A percentile compares a stretch with the other conserved stretches of the same genome.
Conservation (phyloP, 768 basidiomycete genomes). For the Rhodotorula sphaerocarpa region DNA sequence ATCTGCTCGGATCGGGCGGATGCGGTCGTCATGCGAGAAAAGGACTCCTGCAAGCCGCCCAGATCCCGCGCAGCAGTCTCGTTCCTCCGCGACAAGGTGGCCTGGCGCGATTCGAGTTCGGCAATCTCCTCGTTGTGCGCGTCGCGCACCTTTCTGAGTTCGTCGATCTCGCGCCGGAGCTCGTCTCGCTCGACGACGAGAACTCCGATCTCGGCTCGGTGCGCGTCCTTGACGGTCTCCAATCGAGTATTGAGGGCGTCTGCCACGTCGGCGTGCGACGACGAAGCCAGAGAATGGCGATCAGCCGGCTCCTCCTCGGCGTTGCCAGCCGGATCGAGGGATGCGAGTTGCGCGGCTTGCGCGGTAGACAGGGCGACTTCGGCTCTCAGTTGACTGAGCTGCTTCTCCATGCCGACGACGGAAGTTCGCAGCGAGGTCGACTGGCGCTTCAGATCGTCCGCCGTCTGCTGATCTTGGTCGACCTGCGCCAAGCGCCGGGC, state of each 20-base stretch:
- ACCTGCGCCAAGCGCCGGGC: slow-evolving; percentile 77
- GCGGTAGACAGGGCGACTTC: slow-evolving; percentile 87
- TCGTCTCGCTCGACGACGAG: slow-evolving; percentile 73
- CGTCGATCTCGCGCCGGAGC: slow-evolving; percentile 68
- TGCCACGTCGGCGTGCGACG: slow-evolving; percentile 42
- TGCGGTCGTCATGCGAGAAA: slow-evolving; percentile 1
- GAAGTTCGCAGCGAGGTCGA: slow-evolving; percentile 69
- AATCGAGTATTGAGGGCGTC: slow-evolving; percentile 75
- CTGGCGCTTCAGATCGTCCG: slow-evolving; percentile 69
- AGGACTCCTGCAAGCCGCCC: slow-evolving; percentile 48
- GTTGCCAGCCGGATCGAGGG: slow-evolving; percentile 56
- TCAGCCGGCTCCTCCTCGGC: slow-evolving; percentile 37
- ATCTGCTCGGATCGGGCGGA: slow-evolving; percentile 4
- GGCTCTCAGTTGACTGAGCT: slow-evolving; percentile 74
- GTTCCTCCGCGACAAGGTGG: slow-evolving; percentile 80
- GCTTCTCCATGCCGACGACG: slow-evolving; percentile 68
- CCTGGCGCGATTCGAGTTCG: slow-evolving; percentile 79
- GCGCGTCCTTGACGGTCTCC: slow-evolving; percentile 77
- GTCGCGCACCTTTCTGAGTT: slow-evolving; percentile 77
- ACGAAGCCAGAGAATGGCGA: not conserved
- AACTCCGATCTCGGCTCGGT: slow-evolving; percentile 75
- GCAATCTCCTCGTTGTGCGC: slow-evolving; percentile 85
- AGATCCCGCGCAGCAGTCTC: slow-evolving; percentile 71
- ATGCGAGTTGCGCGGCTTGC: slow-evolving; percentile 82
- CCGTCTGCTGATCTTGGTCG: slow-evolving; percentile 60